Percentiles rank a stretch among this genome's conserved stretches.
Evolutionary conservation across 1,284 basidiomycete species (phyloP).

Genomic region (Ceraceosorus guamensis): DNA sequence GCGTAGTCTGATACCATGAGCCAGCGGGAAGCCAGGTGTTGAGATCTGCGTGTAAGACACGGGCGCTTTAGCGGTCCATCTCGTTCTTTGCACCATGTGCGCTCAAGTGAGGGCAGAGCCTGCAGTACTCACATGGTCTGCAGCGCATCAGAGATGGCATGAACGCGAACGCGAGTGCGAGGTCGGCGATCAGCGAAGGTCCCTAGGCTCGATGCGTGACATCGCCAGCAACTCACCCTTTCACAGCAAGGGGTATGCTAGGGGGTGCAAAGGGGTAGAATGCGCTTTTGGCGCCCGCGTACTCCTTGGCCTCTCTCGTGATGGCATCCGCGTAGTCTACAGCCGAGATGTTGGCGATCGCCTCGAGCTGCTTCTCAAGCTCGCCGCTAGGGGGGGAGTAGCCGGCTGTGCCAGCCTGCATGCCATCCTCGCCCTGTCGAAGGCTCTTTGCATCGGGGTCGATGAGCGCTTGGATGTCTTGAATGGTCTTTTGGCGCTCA

Average conservation of each 20-base stretch:
- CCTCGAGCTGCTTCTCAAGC: too few relatives aligned
- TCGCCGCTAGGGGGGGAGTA: too few relatives aligned
- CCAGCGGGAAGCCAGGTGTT: conserved; percentile 39
- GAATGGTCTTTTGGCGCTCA: too few relatives aligned
- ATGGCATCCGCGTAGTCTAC: too few relatives aligned
- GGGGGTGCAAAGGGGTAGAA: conserved; percentile 41
- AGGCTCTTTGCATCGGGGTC: too few relatives aligned
- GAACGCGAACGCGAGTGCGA: neutral
- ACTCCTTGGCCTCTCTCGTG: too few relatives aligned
- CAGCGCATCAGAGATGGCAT: neutral
- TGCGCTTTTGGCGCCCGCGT: conserved; percentile 14
- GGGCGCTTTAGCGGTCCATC: neutral
- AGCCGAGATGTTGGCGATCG: too few relatives aligned
- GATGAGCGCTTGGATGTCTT: too few relatives aligned
- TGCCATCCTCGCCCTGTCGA: too few relatives aligned
- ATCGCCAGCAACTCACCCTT: conserved; percentile 13
- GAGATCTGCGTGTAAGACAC: conserved; percentile 16
- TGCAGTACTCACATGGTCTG: neutral
- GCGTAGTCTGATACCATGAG: conserved; percentile 18
- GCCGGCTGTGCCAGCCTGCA: too few relatives aligned
- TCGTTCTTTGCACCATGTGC: neutral
- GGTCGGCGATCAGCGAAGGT: neutral
- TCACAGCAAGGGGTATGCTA: conserved; percentile 37
- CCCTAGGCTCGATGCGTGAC: neutral
- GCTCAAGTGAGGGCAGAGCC: neutral